A percentile compares a stretch with the other conserved stretches of the same genome.
These are phyloP conservation scores for Penicillium ucsense DNA, from an alignment of 495 filamentous ascomycete genomes.

Conservation along the genomic window DNA sequence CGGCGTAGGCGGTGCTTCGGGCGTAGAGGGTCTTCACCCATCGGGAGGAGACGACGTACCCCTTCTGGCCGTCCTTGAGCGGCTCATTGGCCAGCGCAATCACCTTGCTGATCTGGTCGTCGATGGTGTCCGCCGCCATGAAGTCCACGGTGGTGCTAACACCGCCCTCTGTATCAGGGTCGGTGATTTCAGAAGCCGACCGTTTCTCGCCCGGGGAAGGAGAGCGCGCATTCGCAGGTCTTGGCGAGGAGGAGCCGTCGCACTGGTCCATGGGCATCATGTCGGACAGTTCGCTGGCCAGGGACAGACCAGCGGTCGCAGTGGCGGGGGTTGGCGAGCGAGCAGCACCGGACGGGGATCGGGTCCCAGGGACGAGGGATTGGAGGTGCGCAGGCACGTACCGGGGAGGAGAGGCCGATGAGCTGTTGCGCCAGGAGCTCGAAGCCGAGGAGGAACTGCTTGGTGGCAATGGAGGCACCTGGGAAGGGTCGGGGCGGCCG, in stretches of 20 bases:
- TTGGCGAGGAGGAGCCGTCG: conserved; percentile 16
- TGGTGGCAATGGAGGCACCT: conserved; percentile 16
- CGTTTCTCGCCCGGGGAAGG: conserved; percentile 45
- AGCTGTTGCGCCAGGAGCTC: conserved; percentile 21
- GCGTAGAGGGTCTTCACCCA: conserved; percentile 74
- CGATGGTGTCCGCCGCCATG: conserved; percentile 45
- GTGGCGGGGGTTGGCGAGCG: conserved; percentile 44
- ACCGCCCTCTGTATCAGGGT: conserved; percentile 20
- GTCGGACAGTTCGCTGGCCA: conserved; percentile 54
- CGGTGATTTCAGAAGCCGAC: conserved; percentile 40
- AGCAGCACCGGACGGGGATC: conserved; percentile 25
- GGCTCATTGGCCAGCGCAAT: conserved; percentile 40
- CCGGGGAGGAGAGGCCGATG: conserved; percentile 33
- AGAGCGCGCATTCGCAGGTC: conserved; percentile 25
- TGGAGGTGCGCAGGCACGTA: conserved; percentile 55
- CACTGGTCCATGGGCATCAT: conserved; percentile 30
- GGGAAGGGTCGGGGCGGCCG: conserved; percentile 24
- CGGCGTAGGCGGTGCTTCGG: conserved; percentile 48
- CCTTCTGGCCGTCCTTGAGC: conserved; percentile 58
- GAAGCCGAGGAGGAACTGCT: conserved; percentile 22
- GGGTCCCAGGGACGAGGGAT: conserved; percentile 43
- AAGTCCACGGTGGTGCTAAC: conserved; percentile 9
- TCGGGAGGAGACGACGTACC: conserved; percentile 64
- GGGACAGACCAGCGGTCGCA: conserved; percentile 61
- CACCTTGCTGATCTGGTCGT: conserved; percentile 70